Conservation (phyloP, 768 basidiomycete species). For the Lactifluus subvellereus region DNA sequence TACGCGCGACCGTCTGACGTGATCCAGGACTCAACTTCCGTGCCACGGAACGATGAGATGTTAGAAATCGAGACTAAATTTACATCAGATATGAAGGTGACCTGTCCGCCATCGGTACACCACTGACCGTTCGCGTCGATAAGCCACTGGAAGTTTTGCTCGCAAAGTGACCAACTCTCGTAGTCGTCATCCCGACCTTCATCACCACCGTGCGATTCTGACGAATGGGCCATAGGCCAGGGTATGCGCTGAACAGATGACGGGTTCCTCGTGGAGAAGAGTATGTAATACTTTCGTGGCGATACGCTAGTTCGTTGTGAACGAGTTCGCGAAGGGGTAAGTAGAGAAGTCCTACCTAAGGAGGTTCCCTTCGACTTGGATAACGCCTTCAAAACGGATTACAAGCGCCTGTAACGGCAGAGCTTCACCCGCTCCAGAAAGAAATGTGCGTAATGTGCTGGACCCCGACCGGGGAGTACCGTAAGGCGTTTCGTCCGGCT, state of each 20-base stretch:
- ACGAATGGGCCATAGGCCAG: constrained; percentile 58
- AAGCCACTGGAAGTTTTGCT: constrained; percentile 67
- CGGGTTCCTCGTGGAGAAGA: constrained; percentile 71
- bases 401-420: constrained; percentile 60
- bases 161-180: constrained; percentile 66
- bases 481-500: constrained; percentile 50
- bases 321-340: neutral
- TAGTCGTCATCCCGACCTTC: constrained; percentile 39
- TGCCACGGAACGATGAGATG: constrained; percentile 52
- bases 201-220: constrained; percentile 33
- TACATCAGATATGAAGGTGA: neutral
- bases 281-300: constrained; percentile 58
- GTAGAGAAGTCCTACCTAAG: constrained; percentile 46
- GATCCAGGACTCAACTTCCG: constrained; percentile 73
- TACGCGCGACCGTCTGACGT: constrained; percentile 83
- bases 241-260: constrained; percentile 79
- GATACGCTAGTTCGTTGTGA: constrained; percentile 50
- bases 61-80: constrained; percentile 55
- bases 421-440: constrained; percentile 78
- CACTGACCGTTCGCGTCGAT: constrained; percentile 62
- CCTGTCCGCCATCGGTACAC: neutral
- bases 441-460: constrained; percentile 57
- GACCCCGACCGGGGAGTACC: constrained; percentile 46
- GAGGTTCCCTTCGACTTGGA: constrained; percentile 69
- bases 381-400: constrained; percentile 74